Conservation (phyloP, 1,284 basidiomycete species). For the Cronartium quercuum region DNA sequence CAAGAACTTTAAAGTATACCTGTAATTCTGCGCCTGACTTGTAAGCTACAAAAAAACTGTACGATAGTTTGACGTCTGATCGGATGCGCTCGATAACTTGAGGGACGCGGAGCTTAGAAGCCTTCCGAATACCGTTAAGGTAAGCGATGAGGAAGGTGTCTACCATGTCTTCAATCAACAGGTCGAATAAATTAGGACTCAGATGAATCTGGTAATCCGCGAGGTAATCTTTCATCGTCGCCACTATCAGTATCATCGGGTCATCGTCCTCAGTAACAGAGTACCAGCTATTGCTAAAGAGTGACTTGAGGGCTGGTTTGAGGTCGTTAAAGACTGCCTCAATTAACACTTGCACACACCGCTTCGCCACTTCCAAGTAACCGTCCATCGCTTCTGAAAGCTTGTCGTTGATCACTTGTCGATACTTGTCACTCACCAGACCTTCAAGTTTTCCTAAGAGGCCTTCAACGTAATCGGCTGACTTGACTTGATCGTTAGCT, state of each 20-base stretch:
- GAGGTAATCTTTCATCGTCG: slow-evolving; percentile 95
- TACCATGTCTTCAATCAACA: slow-evolving; percentile 85
- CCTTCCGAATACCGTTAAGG: slow-evolving; percentile 75
- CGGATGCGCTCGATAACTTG: slow-evolving; percentile 72
- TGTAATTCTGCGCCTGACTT: slow-evolving; percentile 76
- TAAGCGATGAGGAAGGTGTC: slow-evolving; percentile 87
- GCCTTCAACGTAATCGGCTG: slow-evolving; percentile 85
- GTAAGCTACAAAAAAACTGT: slow-evolving; percentile 72
- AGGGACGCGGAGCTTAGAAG: slow-evolving; percentile 82
- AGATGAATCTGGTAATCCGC: slow-evolving; percentile 83
- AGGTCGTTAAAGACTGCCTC: slow-evolving; percentile 93
- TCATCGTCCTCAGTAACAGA: slow-evolving; percentile 54
- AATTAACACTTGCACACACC: slow-evolving; percentile 88
- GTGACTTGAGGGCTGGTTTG: slow-evolving; percentile 73
- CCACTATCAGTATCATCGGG: slow-evolving; percentile 73
- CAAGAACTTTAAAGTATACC: slow-evolving; percentile 74
- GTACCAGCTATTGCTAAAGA: slow-evolving; percentile 82
- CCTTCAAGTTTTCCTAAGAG: slow-evolving; percentile 78
- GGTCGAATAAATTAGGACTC: slow-evolving; percentile 82
- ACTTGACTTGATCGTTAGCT: slow-evolving; percentile 97
- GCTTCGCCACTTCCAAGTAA: slow-evolving; percentile 94
- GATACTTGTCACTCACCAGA: slow-evolving; percentile 88
- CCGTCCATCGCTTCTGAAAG: slow-evolving; percentile 96
- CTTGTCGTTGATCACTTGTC: slow-evolving; percentile 69
- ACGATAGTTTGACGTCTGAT: slow-evolving; percentile 70